A percentile compares a stretch with the other conserved stretches of the same genome.
Conservation (phyloP, 306 rosid genomes). For the Senna siamea region DNA sequence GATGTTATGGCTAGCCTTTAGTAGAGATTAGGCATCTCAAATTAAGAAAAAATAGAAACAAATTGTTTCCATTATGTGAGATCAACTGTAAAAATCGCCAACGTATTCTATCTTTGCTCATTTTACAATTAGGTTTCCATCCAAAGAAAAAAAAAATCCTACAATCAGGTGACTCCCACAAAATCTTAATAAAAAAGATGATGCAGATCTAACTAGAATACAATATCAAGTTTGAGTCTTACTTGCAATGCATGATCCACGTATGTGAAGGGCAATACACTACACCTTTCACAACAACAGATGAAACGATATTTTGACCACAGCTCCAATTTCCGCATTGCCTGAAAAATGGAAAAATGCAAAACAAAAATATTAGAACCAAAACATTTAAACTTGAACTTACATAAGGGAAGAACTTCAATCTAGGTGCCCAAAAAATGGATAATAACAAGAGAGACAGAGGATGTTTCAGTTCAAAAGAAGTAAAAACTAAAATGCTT, state of each 20-base stretch:
- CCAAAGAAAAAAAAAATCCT: not conserved
- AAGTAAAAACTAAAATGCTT: not conserved
- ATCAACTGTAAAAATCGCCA: too few species aligned
- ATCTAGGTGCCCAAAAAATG: not conserved
- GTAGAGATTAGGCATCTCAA: not conserved
- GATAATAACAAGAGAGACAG: not conserved
- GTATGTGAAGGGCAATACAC: conserved; percentile 46
- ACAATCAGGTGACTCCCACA: not conserved
- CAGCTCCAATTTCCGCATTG: conserved; percentile 63
- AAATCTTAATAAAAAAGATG: conserved; percentile 9
- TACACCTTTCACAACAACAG: conserved; percentile 70
- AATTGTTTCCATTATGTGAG: not conserved
- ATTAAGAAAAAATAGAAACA: not conserved
- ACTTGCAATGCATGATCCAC: conserved; percentile 77
- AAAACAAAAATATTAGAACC: not conserved
- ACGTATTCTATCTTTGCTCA: too few species aligned
- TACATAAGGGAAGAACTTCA: not conserved
- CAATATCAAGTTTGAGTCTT: conserved; percentile 33
- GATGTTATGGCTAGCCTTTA: conserved; percentile 25
- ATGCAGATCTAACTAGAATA: not conserved
- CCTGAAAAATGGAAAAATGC: conserved; percentile 42
- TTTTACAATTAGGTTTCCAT: too few species aligned
- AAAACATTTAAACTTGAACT: conserved; percentile 1
- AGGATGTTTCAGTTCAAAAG: not conserved
- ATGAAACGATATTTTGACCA: conserved; percentile 73